These are phyloP conservation scores for Rosa persica DNA, from an alignment of 306 rosid species.

Conservation along the genomic window DNA sequence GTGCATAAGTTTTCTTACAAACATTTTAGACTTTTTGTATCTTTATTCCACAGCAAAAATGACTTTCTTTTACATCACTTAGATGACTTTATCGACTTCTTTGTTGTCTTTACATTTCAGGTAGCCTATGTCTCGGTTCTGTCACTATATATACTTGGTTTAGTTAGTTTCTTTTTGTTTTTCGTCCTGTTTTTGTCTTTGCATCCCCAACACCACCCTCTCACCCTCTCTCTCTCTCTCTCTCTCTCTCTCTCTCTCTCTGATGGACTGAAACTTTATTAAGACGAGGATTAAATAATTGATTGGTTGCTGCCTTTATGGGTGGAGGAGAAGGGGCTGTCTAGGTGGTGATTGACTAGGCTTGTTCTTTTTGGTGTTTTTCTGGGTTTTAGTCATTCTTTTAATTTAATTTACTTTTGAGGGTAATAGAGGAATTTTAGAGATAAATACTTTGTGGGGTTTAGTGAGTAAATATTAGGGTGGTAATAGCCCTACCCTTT, in stretches of 20 bases:
- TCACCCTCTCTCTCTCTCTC: too few species aligned
- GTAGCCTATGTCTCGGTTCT: neutral
- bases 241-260: too few species aligned
- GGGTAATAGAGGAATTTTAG: neutral
- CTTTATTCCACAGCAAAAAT: neutral
- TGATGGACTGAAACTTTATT: neutral
- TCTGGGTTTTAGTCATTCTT: neutral
- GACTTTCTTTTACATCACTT: neutral
- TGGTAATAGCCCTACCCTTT: neutral
- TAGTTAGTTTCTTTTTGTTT: neutral
- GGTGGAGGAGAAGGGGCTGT: neutral
- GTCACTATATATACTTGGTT: neutral
- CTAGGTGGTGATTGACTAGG: neutral
- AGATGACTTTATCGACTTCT: neutral
- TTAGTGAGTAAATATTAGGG: neutral
- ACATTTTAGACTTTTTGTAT: neutral
- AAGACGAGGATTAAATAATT: neutral
- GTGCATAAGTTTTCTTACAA: conserved; percentile 33
- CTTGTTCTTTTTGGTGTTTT: neutral
- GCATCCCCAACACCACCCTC: too few species aligned
- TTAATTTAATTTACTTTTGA: too few species aligned
- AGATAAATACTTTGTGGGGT: neutral
- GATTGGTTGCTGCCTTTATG: neutral
- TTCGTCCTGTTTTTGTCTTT: neutral
- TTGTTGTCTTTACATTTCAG: neutral